Evolutionary conservation across 768 basidiomycete genomes (phyloP).

Genomic region (Phylloporus sp.): DNA sequence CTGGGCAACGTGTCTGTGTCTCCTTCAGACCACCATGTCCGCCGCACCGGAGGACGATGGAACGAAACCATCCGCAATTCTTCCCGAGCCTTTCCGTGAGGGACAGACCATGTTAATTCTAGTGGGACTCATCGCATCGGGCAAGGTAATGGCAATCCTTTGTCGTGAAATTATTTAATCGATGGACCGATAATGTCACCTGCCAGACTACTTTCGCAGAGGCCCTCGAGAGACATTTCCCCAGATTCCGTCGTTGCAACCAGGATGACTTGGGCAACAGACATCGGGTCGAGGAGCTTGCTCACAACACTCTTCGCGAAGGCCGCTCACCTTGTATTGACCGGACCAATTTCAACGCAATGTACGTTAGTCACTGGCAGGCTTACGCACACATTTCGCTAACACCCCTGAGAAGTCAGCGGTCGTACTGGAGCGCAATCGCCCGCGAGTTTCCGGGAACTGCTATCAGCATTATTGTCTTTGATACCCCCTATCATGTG

Average conservation of each 20-base stretch:
- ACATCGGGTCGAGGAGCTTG: slow-evolving; percentile 58
- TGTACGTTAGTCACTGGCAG: slow-evolving; percentile 41
- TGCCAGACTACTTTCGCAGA: slow-evolving; percentile 62
- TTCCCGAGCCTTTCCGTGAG: slow-evolving; percentile 21
- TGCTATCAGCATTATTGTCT: slow-evolving; percentile 68
- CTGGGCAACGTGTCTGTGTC: not conserved
- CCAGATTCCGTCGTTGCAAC: slow-evolving; percentile 66
- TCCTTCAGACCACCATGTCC: slow-evolving; percentile 18
- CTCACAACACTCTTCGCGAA: slow-evolving; percentile 44
- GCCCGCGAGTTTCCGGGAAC: slow-evolving; percentile 63
- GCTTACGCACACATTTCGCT: not conserved
- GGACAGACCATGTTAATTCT: slow-evolving; percentile 61
- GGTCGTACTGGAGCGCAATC: slow-evolving; percentile 71
- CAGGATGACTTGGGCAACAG: slow-evolving; percentile 78
- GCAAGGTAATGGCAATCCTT: slow-evolving; percentile 47
- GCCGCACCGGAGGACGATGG: not conserved
- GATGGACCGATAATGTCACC: not conserved
- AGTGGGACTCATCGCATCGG: slow-evolving; percentile 71
- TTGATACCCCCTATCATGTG: slow-evolving; percentile 75
- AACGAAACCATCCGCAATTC: not conserved
- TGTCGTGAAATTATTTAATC: slow-evolving; percentile 7
- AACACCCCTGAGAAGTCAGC: slow-evolving; percentile 44
- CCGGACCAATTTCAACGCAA: slow-evolving; percentile 68
- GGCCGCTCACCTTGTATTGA: slow-evolving; percentile 79
- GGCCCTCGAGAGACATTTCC: slow-evolving; percentile 58